These are phyloP conservation scores for Chrysanthemum makinoi DNA, from an alignment of 129 eudicot genomes.

Conservation along the genomic window DNA sequence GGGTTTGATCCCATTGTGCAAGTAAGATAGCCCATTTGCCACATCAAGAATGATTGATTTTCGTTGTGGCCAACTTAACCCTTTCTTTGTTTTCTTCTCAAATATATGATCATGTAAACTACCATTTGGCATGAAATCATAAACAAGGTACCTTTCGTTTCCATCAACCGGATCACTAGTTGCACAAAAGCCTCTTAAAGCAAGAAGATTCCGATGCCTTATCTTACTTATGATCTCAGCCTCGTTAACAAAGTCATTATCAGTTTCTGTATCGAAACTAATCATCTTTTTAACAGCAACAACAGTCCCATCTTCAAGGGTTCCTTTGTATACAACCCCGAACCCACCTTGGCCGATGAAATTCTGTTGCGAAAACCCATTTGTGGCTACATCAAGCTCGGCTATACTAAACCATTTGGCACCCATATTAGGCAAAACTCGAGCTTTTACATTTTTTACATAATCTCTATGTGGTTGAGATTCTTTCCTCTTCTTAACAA, in stretches of 20 bases:
- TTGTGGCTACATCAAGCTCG: conserved; percentile 65
- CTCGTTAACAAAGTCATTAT: conserved; percentile 64
- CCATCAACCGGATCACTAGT: conserved; percentile 46
- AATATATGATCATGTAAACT: conserved; percentile 74
- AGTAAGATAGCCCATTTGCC: conserved; percentile 73
- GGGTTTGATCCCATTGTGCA: conserved; percentile 79
- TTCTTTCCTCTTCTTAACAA: conserved; percentile 31
- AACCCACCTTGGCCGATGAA: conserved; percentile 66
- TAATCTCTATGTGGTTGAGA: conserved; percentile 41
- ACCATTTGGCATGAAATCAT: conserved; percentile 77
- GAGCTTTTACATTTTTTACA: conserved; percentile 44
- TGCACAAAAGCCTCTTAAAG: conserved; percentile 71
- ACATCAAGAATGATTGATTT: conserved; percentile 71
- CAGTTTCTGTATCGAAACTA: conserved; percentile 40
- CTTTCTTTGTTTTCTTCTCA: not conserved
- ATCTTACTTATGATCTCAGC: conserved; percentile 80
- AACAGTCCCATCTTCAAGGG: conserved; percentile 48
- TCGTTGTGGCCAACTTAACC: conserved; percentile 65
- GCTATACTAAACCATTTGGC: conserved; percentile 58
- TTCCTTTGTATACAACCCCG: conserved; percentile 59
- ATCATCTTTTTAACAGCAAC: conserved; percentile 58
- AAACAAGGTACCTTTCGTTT: conserved; percentile 60
- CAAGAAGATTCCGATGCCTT: conserved; percentile 70
- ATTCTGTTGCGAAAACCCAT: conserved; percentile 54
- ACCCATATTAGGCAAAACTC: conserved; percentile 59